phyloP scores from a whole-genome alignment of 1,139 yeast genomes.

The Meyerozyma elateridarum region DNA sequence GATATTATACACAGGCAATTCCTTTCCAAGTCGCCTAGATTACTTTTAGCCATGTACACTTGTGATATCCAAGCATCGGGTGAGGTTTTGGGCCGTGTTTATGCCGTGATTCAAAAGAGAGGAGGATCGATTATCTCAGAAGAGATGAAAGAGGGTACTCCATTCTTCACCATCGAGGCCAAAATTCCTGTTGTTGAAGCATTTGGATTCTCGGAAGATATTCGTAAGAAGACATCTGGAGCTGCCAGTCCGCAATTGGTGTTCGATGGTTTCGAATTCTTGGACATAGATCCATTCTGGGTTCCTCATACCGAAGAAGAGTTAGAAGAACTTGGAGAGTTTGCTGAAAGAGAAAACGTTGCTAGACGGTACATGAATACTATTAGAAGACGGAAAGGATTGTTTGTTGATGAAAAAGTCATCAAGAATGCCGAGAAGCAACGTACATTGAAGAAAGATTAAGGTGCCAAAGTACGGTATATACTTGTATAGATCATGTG shows the following conservation, averaged over 20 bases:
- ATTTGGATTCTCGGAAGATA: slow-evolving; percentile 93
- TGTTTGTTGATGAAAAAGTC: slow-evolving; percentile 84
- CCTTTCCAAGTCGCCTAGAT: slow-evolving; percentile 78
- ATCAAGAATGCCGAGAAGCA: slow-evolving; percentile 91
- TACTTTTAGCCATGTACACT: slow-evolving; percentile 86
- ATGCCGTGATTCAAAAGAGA: slow-evolving; percentile 86
- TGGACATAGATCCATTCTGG: slow-evolving; percentile 97
- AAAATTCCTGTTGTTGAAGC: slow-evolving; percentile 92
- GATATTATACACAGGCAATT: slow-evolving; percentile 69
- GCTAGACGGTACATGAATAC: slow-evolving; percentile 83
- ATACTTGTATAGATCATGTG: slow-evolving; percentile 16
- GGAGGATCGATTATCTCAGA: slow-evolving; percentile 83
- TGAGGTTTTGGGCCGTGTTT: slow-evolving; percentile 92
- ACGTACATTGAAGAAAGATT: slow-evolving; percentile 69
- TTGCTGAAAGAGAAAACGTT: slow-evolving; percentile 86
- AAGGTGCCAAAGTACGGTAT: slow-evolving; percentile 7
- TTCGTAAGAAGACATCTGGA: slow-evolving; percentile 89
- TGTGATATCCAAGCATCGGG: slow-evolving; percentile 95
- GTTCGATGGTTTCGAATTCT: slow-evolving; percentile 80
- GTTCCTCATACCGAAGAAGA: slow-evolving; percentile 99
- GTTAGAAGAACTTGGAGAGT: slow-evolving; percentile 86
- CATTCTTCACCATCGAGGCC: slow-evolving; percentile 85
- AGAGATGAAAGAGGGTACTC: slow-evolving; percentile 97
- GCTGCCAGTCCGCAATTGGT: slow-evolving; percentile 96
- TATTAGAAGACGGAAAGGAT: slow-evolving; percentile 82